These are phyloP conservation scores for Rhizopus sp. DNA, from an alignment of 371 early-diverging fungal genomes.

Conservation along the genomic window DNA sequence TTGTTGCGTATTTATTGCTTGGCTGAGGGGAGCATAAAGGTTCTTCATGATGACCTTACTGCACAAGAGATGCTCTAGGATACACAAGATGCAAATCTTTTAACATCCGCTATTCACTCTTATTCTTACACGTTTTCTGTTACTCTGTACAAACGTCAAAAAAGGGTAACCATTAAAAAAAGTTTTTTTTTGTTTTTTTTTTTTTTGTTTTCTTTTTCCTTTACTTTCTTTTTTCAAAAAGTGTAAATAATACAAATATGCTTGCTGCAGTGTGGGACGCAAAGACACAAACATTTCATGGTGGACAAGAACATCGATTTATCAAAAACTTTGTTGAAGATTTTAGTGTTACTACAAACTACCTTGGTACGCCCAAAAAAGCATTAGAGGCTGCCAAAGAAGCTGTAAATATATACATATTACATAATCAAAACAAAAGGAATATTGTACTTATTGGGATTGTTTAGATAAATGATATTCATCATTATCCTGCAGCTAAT, in stretches of 20 bases:
- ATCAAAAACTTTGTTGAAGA: conserved; percentile 85
- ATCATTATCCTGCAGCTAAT: conserved; percentile 88
- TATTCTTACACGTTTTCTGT: not conserved
- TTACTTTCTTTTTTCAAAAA: conserved; percentile 1
- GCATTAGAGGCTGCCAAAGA: conserved; percentile 74
- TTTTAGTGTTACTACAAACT: conserved; percentile 87
- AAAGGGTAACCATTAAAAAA: not conserved
- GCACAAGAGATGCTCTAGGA: too few species aligned
- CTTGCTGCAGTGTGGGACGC: conserved; percentile 65
- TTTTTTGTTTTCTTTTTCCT: not conserved
- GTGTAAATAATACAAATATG: conserved; percentile 3
- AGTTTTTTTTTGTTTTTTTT: not conserved
- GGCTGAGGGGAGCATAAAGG: too few species aligned
- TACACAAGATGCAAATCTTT: not conserved
- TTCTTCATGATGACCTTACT: too few species aligned
- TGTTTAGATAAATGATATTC: conserved; percentile 61
- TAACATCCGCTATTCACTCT: not conserved
- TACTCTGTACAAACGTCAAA: not conserved
- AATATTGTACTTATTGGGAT: not conserved
- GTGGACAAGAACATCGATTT: conserved; percentile 85
- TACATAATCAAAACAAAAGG: not conserved
- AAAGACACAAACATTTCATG: conserved; percentile 84
- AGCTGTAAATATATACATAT: conserved; percentile 59
- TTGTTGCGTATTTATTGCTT: too few species aligned
- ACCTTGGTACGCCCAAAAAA: conserved; percentile 73